Percentiles rank a stretch among this genome's conserved stretches.
These are phyloP conservation scores for Orbilia brochopaga DNA, from an alignment of 2,329 filamentous ascomycete genomes.

Conservation along the genomic window DNA sequence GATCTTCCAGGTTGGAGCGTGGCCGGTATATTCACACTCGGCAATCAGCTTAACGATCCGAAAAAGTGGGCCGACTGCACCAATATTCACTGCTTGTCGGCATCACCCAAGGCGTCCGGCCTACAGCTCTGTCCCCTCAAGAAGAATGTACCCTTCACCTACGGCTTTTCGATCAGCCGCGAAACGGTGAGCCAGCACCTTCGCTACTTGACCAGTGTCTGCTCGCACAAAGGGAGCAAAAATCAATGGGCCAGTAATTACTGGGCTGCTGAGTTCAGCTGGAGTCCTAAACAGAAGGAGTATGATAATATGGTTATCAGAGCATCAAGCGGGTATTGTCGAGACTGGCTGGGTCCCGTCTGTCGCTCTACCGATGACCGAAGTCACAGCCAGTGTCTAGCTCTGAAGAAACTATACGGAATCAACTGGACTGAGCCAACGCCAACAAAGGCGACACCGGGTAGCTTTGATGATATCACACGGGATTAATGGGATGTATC, in stretches of 20 bases:
- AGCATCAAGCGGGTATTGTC: not conserved
- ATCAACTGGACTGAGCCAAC: constrained; percentile 12
- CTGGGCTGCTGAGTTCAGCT: not conserved
- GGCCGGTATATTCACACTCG: constrained; percentile 21
- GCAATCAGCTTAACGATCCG: constrained; percentile 5
- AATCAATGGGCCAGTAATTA: not conserved
- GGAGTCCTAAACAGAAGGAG: not conserved
- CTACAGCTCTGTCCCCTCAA: not conserved
- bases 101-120: not conserved
- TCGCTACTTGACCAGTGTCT: not conserved
- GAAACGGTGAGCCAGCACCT: not conserved
- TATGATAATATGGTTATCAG: not conserved
- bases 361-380: constrained; percentile 27
- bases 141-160: constrained; percentile 3
- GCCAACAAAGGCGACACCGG: constrained; percentile 7
- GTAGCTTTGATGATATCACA: not conserved
- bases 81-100: constrained; percentile 17
- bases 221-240: not conserved
- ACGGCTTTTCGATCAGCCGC: constrained; percentile 8
- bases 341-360: not conserved
- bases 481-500: no score
- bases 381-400: constrained; percentile 25
- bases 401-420: constrained; percentile 14
- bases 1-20: constrained; percentile 24
- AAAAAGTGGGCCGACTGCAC: constrained; percentile 20